Conservation (phyloP, 208 protist species). For the Wallacemonas sp. region DNA sequence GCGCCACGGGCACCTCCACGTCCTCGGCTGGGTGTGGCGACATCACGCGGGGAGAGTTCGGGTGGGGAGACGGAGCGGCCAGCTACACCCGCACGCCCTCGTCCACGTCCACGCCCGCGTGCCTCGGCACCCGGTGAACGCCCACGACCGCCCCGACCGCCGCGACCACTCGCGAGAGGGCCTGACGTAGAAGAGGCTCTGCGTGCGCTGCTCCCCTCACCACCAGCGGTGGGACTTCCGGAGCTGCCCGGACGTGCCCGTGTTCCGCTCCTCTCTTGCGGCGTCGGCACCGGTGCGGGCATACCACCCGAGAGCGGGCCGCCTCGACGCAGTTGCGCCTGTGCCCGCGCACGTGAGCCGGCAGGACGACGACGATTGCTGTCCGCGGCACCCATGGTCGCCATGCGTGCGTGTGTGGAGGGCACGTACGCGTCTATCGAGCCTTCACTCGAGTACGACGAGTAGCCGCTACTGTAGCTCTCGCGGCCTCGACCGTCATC, state of each 20-base stretch:
- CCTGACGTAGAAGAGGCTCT: background rate
- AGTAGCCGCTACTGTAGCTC: slow-evolving; percentile 10
- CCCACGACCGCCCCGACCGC: background rate
- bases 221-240: slow-evolving; percentile 19
- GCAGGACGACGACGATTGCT: background rate
- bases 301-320: background rate
- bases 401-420: no score
- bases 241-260: background rate
- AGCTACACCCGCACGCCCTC: background rate
- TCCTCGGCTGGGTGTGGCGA: background rate
- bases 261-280: slow-evolving; percentile 12
- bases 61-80: background rate
- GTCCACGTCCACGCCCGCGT: background rate
- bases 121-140: background rate
- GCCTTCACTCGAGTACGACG: slow-evolving; percentile 5
- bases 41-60: background rate
- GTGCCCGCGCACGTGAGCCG: no score
- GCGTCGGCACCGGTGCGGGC: background rate
- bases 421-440: slow-evolving; percentile 2
- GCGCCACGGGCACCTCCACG: background rate
- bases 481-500: slow-evolving; percentile 14
- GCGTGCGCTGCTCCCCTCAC: slow-evolving; percentile 8
- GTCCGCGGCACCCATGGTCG: no score
- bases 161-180: background rate
- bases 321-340: no score